phyloP scores from a whole-genome alignment of 441 rosid species.

The Flueggea neowawraea region DNA sequence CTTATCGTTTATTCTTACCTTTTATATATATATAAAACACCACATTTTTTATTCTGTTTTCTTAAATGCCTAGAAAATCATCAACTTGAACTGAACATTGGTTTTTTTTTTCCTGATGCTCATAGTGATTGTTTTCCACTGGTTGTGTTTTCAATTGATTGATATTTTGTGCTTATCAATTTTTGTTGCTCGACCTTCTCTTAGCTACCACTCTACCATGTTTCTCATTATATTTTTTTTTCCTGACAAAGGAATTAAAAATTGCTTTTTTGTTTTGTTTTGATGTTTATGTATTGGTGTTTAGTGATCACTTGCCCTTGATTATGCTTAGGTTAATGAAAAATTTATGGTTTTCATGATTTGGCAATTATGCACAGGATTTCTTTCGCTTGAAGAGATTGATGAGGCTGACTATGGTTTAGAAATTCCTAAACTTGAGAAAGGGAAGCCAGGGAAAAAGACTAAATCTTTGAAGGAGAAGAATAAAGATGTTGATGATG shows the following conservation, averaged over 20 bases:
- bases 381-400: slow-evolving; percentile 92
- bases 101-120: too few species aligned
- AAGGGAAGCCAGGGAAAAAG: slow-evolving; percentile 24
- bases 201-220: too few species aligned
- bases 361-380: slow-evolving; percentile 39
- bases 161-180: too few species aligned
- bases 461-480: slow-evolving; percentile 29
- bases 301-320: too few species aligned
- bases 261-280: too few species aligned
- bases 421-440: slow-evolving; percentile 31
- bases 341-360: neutral
- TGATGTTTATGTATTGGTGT: too few species aligned
- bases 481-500: slow-evolving; percentile 26
- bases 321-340: neutral
- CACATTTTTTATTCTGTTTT: neutral
- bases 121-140: too few species aligned
- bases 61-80: neutral
- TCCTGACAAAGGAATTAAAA: too few species aligned
- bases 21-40: neutral
- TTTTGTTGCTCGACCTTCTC: too few species aligned
- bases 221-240: too few species aligned
- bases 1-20: neutral
- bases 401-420: slow-evolving; percentile 69
- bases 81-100: too few species aligned
- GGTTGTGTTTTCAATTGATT: too few species aligned